Percentiles rank a stretch among this genome's conserved stretches.
phyloP scores from a whole-genome alignment of 1,139 yeast genomes.

The Yamadazyma atlantica region DNA sequence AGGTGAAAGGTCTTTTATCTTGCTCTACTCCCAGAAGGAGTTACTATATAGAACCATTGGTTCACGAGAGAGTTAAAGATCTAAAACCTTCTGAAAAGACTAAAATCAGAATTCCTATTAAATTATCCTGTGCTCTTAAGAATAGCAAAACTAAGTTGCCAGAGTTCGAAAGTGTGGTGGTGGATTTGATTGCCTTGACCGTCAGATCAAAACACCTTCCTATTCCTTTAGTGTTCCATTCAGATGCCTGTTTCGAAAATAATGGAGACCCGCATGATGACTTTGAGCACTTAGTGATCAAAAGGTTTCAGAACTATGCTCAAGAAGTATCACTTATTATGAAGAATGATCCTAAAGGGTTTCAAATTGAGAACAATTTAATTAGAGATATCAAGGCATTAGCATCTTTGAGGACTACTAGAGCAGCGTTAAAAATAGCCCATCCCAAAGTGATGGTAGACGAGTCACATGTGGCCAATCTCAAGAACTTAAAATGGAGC shows the following conservation, averaged over 20 bases:
- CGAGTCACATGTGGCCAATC: conserved; percentile 4
- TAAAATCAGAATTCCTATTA: conserved; percentile 26
- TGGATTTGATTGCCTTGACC: conserved; percentile 32
- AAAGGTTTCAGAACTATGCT: conserved; percentile 34
- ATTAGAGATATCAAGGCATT: conserved; percentile 33
- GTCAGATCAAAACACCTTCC: conserved; percentile 33
- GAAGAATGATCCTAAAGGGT: conserved; percentile 23
- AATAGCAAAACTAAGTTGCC: conserved; percentile 6
- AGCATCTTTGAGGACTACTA: conserved; percentile 32
- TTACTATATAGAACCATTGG: conserved; percentile 17
- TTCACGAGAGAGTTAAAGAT: conserved; percentile 10
- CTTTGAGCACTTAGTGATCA: conserved; percentile 32
- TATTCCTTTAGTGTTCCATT: conserved; percentile 37
- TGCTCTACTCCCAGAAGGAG: conserved; percentile 32
- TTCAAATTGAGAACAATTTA: conserved; percentile 26
- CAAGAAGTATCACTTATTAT: conserved; percentile 28
- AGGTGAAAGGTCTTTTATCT: conserved; percentile 33
- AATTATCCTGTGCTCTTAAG: conserved; percentile 22
- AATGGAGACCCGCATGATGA: conserved; percentile 29
- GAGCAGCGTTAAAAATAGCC: conserved; percentile 21
- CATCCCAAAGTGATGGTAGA: conserved; percentile 10
- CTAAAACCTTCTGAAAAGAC: conserved; percentile 12
- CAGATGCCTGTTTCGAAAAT: conserved; percentile 38
- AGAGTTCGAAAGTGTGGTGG: conserved; percentile 29
- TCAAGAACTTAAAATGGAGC: conserved; percentile 9